A percentile compares a stretch with the other conserved stretches of the same genome.
These are phyloP conservation scores for Nemania sp. DNA, from an alignment of 2,329 filamentous ascomycete genomes.

Conservation along the genomic window DNA sequence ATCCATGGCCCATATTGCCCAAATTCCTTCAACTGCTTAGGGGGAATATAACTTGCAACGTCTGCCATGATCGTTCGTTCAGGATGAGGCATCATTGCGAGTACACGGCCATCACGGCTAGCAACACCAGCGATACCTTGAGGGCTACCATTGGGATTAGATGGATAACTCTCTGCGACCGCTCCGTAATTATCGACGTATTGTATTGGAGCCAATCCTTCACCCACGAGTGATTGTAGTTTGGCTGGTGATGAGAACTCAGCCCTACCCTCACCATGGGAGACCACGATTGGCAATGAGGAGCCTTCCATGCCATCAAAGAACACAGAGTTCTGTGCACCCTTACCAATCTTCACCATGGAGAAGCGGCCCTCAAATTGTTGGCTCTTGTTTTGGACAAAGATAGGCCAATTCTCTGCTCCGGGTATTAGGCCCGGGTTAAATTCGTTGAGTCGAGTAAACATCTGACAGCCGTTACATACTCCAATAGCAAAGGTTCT, in stretches of 20 bases:
- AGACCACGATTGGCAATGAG: constrained; percentile 84
- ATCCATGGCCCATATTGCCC: constrained; percentile 88
- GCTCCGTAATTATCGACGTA: constrained; percentile 86
- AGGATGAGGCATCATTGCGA: constrained; percentile 94
- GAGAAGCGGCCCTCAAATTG: constrained; percentile 90
- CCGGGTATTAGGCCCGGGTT: constrained; percentile 87
- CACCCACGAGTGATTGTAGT: constrained; percentile 67
- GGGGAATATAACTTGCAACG: constrained; percentile 79
- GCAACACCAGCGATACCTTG: constrained; percentile 81
- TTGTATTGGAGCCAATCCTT: constrained; percentile 79
- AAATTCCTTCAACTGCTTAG: constrained; percentile 71
- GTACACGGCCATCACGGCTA: constrained; percentile 75
- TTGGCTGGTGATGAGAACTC: constrained; percentile 69
- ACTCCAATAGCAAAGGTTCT: constrained; percentile 95
- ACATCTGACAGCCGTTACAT: constrained; percentile 98
- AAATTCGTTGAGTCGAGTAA: constrained; percentile 83
- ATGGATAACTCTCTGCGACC: constrained; percentile 85
- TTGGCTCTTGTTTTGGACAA: constrained; percentile 81
- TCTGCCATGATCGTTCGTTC: constrained; percentile 88
- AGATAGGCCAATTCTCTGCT: constrained; percentile 74
- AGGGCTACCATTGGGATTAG: constrained; percentile 89
- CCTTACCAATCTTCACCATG: constrained; percentile 84
- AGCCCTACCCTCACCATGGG: constrained; percentile 91
- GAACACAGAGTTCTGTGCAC: constrained; percentile 79
- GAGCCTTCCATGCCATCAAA: constrained; percentile 88